Evolutionary conservation across 495 filamentous ascomycete species (phyloP), one percentile per base, ranked within the genome.

Genomic region (Hapsidospora chrysogenum): DNA sequence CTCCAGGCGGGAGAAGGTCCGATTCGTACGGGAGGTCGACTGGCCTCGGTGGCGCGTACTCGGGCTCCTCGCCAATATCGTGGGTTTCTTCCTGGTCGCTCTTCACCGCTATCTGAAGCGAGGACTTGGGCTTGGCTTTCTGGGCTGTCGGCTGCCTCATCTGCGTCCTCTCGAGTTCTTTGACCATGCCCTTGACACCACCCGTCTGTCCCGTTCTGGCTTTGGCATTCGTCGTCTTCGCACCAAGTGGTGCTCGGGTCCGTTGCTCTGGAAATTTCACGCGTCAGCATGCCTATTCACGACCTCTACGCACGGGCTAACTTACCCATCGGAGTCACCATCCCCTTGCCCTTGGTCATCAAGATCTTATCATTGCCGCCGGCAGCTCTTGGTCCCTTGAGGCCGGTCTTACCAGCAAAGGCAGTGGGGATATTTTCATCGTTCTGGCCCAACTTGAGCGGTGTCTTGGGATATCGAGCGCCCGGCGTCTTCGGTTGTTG

Each of bases 191-290:
- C 40, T 64, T 67, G 28, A 46, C 62, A 13, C 54, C 61, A 1
- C 53, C 47, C 3, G 57, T 46, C 14, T 56, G 83, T 25, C 76
- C 66, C 3, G 67, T 67, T 47, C 66, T 80, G 34, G 80, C 68
- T 60, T 89, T 95, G 27, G 80, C 81, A 56, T 99, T 99, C 29
- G 89, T 95, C 0, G 87, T 96, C 56, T 99, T 99, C 61, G 76
- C 68, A 25, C 92, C 92, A 33, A 95, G 57, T 3, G 82, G 77
- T 26, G 89, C 85, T 41, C 85, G 76, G 31, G 67, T 78, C 27
- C 31, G 76, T 68, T 29, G 67, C 80, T 82, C 39, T 25, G 29
- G 4, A 13, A n/a, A n/a, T n/a, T n/a, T n/a, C n/a, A n/a, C n/a
- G n/a, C n/a, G n/a, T n/a, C n/a, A n/a, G n/a, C n/a, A n/a, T 11